phyloP scores from a whole-genome alignment of 1,284 basidiomycete genomes.

The Irpex sp. region DNA sequence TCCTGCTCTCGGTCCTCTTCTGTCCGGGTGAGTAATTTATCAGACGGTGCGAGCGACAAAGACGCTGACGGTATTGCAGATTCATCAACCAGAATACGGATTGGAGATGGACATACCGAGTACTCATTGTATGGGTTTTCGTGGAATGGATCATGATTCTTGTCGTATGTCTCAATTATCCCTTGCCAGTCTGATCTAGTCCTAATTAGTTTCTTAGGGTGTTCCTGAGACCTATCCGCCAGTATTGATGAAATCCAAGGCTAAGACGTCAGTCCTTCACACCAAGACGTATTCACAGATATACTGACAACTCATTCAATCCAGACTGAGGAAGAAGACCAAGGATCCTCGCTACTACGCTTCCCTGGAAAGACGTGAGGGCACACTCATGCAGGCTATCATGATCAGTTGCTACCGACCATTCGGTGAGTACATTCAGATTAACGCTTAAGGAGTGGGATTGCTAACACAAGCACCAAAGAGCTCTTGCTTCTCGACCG shows the following conservation, averaged over 20 bases:
- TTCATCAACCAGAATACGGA: slow-evolving; percentile 51
- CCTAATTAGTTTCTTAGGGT: slow-evolving; percentile 28
- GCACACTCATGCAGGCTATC: slow-evolving; percentile 37
- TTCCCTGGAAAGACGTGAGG: slow-evolving; percentile 47
- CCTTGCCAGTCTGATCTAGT: background rate
- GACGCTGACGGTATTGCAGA: slow-evolving; percentile 14
- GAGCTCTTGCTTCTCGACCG: slow-evolving; percentile 68
- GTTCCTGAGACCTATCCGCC: slow-evolving; percentile 80
- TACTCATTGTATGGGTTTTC: slow-evolving; percentile 63
- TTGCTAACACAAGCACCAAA: slow-evolving; percentile 27
- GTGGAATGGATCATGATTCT: slow-evolving; percentile 42
- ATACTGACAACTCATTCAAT: background rate
- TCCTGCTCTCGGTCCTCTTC: slow-evolving; percentile 61
- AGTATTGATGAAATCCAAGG: slow-evolving; percentile 56
- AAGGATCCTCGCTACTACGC: slow-evolving; percentile 55
- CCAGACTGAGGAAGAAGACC: slow-evolving; percentile 52
- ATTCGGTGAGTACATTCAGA: slow-evolving; percentile 55
- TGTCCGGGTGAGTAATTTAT: slow-evolving; percentile 46
- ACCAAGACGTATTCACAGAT: background rate
- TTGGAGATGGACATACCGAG: slow-evolving; percentile 81
- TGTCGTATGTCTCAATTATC: slow-evolving; percentile 32
- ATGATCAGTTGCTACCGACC: slow-evolving; percentile 47
- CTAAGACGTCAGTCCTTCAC: slow-evolving; percentile 30
- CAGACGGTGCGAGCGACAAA: background rate
- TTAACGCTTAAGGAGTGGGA: background rate